These are phyloP conservation scores for Biscogniauxia marginata DNA, from an alignment of 2,329 filamentous ascomycete species.

Conservation along the genomic window DNA sequence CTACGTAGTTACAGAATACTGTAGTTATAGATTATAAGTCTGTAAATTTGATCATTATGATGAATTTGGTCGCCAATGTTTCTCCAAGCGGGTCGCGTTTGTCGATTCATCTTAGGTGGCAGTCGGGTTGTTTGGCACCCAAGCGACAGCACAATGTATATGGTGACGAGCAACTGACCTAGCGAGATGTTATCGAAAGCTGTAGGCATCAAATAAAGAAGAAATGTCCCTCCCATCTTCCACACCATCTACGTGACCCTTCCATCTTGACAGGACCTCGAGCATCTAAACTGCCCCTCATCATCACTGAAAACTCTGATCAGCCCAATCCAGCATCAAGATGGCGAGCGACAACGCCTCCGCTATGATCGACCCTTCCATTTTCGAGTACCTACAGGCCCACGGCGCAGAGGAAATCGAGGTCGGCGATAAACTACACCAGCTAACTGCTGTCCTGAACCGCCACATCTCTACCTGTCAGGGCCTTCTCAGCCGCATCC, in stretches of 20 bases:
- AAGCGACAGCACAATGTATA: too few relatives aligned
- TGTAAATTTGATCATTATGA: too few relatives aligned
- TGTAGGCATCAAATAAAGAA: too few relatives aligned
- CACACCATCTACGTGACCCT: neutral
- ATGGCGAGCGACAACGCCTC: slow-evolving; percentile 27
- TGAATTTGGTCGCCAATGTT: too few relatives aligned
- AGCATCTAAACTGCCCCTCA: neutral
- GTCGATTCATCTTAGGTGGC: too few relatives aligned
- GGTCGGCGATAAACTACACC: slow-evolving; percentile 78
- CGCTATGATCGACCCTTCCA: slow-evolving; percentile 71
- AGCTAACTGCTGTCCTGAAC: slow-evolving; percentile 79
- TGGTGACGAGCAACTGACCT: too few relatives aligned
- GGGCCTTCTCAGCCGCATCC: slow-evolving; percentile 81
- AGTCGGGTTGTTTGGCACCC: too few relatives aligned
- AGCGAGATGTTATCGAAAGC: too few relatives aligned
- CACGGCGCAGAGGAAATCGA: slow-evolving; percentile 86
- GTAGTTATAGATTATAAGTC: too few relatives aligned
- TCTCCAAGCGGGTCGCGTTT: too few relatives aligned
- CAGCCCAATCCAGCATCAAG: slow-evolving; percentile 2
- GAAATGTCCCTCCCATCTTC: neutral
- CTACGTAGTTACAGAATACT: neutral
- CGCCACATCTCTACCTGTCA: slow-evolving; percentile 79
- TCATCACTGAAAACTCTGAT: neutral
- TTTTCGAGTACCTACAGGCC: slow-evolving; percentile 83
- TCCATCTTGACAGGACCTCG: neutral